Base-by-base conservation (phyloP, 345 rosid species). In the Citrus medica region DNA sequence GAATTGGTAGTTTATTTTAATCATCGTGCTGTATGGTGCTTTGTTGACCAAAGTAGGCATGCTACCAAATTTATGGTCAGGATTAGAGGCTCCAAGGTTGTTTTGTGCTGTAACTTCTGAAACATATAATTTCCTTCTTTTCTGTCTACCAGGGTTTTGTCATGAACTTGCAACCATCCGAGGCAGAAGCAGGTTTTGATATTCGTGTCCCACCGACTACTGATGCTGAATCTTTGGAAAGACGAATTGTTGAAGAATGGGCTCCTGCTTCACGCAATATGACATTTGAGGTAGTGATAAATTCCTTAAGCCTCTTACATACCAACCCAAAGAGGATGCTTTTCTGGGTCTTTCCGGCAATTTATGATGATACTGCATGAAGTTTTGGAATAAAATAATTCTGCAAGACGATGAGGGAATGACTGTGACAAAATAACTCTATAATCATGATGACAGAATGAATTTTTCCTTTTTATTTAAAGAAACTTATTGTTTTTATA, bases 101-200 rank as follows among this genome's bases (percentile, higher is more conserved):
- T n/a, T 46, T 46, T 46, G 3, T 13, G 51, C 51, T 46, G 51
- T 46, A 42, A 48, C 46, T 22, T 13, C 33, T 68, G 62, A 77
- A 69, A n/a, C 19, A 35, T 25, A 42, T 22, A 37, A 35, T 27
- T n/a, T 27, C 40, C 53, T 60, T 40, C 76, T 85, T 84, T 76
- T 75, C 46, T 56, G 65, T 68, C 70, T 81, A 60, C 68, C 83
- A 95, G 97, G 99, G 98, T 32, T 96, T 92, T 73, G 95, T 92
- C 69, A 94, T 96, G 99, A 96, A 94, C 76, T 85, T 94, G 87
- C 98, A 94, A 82, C 99, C 99, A 38, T 96, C 98, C 30, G 98
- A 94, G 84, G 97, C 98, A 62, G 97, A 91, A 89, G 99, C 98
- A 71, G 99, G 99, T 70, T 92, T 96, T 70, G 98, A 96, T 82